Base-by-base conservation (phyloP, 192 early-diverging fungal species). In the Borealophlyctis nickersoniae region DNA sequence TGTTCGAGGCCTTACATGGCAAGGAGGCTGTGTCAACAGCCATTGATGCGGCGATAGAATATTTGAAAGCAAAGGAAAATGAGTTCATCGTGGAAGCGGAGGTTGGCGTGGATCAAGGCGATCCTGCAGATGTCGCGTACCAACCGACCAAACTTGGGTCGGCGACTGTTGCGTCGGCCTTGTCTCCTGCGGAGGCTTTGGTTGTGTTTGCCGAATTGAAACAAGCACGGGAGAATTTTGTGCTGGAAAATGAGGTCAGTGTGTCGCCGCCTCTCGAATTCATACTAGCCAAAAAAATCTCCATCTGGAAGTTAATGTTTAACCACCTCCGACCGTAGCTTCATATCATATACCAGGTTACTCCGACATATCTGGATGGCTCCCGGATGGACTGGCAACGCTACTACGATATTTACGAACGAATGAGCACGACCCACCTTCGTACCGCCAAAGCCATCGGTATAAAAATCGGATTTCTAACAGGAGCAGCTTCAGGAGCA, bases 171-270 rank as follows among this genome's bases (percentile, higher is more conserved):
- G 27, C 19, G 13, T 78, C 75, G n/a, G 49, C 76, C 0, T 35
- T 76, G 1, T 57, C 62, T 2, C 74, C 74, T 19, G 76, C 75
- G 31, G 74, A 76, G 45, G 56, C 74, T 0, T 31, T 69, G 35
- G 26, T 65, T 29, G 73, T 77, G 0, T 78, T 75, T 49, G 33
- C 29, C 0, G 74, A 76, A 51, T 30, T 76, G 16, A 35, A 69
- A 13, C 30, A 34, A 19, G 75, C 72, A 2, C 28, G 54, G 23
- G 19, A 22, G 29, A 13, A 52, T 19, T 79, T 76, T 69, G 72
- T 66, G 22, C 61, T 76, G 3, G 52, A 69, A 61, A 76, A 79
- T 19, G 74, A 76, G 73, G 27, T 71, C 9, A 71, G 73, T 61
- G 31, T 71, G 26, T 65, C 75, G 22, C 73, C 67, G 19, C 70